Evolutionary conservation across 1,284 basidiomycete species (phyloP), one percentile per base, ranked within the genome.

Genomic region (Earliella scabrosa): DNA sequence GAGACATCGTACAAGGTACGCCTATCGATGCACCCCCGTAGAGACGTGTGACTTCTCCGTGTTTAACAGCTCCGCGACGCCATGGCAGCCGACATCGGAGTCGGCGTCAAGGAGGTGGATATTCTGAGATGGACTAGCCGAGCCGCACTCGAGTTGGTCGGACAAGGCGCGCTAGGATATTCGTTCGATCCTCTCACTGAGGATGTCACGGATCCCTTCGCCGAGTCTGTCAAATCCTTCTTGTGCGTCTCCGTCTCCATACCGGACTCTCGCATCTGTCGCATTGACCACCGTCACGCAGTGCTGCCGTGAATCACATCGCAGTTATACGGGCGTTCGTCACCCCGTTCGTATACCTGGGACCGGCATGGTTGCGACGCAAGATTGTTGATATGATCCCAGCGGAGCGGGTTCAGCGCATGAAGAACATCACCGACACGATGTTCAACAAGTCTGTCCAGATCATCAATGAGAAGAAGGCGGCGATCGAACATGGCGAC

Each of bases 381-480:
- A 70, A 66, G 34, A 18, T 78, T 2, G 61, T 77, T 0, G 65
- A 74, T n/a, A 45, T 68, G 27, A 39, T 76, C 18, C 80, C 77
- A 1, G 71, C 63, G 50, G 64, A 69, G 52, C 48, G 61, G 9
- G 41, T 78, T 13, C 74, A 75, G 39, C 60, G 67, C 4, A 26
- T 76, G 34, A 69, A 70, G 3, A 66, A 73, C 13, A 72, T 80
- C 24, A 54, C 73, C 3, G 75, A 81, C 54, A 65, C 68, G 4
- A 71, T 82, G 63, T 63, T 77, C 40, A 45, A 65, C 2, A 73
- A 72, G 0, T 73, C 79, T 0, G 47, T 62, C 2, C 64, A 73
- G 18, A 76, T 83, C 4, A 72, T 74, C 16, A 60, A 73, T 26
- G 65, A 64, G 21, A 83, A 79, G 67, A 75, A 61, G 24, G 61